Conservation (phyloP, 306 rosid species). For the Lupinus albus region DNA sequence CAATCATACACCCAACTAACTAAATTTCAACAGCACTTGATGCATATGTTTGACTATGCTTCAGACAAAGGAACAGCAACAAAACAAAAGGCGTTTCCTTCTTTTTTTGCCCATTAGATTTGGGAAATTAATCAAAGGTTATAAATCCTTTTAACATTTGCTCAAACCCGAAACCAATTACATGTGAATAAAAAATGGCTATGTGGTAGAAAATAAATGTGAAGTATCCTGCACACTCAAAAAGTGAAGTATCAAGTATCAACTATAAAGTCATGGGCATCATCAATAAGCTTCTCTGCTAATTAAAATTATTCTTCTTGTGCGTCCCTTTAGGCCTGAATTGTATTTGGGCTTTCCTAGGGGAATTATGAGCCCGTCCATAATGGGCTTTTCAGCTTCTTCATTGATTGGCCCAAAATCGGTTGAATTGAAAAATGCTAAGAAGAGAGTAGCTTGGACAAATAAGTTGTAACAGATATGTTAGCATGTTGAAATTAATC, state of each 20-base stretch:
- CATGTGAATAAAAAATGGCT: constrained; percentile 2
- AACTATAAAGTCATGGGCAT: not conserved
- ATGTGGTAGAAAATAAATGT: constrained; percentile 16
- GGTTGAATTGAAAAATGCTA: too few relatives aligned
- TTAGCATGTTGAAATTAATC: too few relatives aligned
- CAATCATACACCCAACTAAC: constrained; percentile 59
- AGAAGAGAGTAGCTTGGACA: not conserved
- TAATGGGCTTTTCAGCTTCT: constrained; percentile 28
- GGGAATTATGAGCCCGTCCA: constrained; percentile 76
- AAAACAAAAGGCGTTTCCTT: constrained; percentile 43
- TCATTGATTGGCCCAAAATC: not conserved
- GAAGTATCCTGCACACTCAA: not conserved
- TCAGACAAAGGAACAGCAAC: constrained; percentile 60
- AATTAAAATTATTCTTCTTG: constrained; percentile 3
- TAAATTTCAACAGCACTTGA: constrained; percentile 65
- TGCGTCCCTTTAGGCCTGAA: constrained; percentile 47
- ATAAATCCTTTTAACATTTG: constrained; percentile 7
- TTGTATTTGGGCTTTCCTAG: constrained; percentile 60
- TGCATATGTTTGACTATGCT: constrained; percentile 63
- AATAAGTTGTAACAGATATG: too few relatives aligned
- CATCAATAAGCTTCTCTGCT: constrained; percentile 16
- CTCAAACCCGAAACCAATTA: constrained; percentile 1
- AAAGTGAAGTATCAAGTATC: not conserved
- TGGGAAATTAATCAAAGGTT: not conserved
- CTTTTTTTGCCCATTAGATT: constrained; percentile 33